Base-by-base conservation (phyloP, 495 filamentous ascomycete genomes). In the Cenococcum geophilum region DNA sequence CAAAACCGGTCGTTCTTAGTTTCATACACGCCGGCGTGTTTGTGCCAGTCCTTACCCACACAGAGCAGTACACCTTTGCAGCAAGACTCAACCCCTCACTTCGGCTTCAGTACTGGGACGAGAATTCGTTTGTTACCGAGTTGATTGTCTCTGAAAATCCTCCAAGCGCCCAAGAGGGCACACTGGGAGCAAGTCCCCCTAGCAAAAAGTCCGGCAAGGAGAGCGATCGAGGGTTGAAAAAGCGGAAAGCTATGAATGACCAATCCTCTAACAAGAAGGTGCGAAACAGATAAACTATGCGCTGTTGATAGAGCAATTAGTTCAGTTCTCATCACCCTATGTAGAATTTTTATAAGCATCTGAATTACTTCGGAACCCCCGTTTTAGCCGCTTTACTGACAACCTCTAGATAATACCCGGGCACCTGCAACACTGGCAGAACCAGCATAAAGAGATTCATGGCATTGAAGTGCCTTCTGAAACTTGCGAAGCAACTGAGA, bases 11-110 rank as follows among this genome's bases (percentile, higher is more conserved):
- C 34, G 76, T 82, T 49, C 80, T 89, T 27, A 87, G 81, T 42
- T 95, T 89, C 66, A 89, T 93, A 21, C 91, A 96, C 55, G 83
- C 88, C 5, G 91, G 91, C 22, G 90, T 96, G 0, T 96, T 96
- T 69, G 85, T 95, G 14, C 89, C 89, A 6, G 76, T 88, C 43
- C 75, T 88, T 61, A 11, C 40, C 22, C 40, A 40, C 37, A 22
- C n/a, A 48, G 45, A 48, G 21, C n/a, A 48, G 21, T 89, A 86
- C 70, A 88, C 85, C 0, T 95, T 96, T 65, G 79, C 81, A 35
- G 85, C 89, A 5, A 77, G 89, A 5, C 83, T 79, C 59, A 92
- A 95, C 62, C 77, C 83, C 5, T 76, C 83, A 0, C 70, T 89
- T 58, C 84, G 82, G 64, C 76, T 95, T 49, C 85, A 84, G 70